A percentile compares a stretch with the other conserved stretches of the same genome.
phyloP scores from a whole-genome alignment of 495 filamentous ascomycete species.

The Xylaria bambusicola region DNA sequence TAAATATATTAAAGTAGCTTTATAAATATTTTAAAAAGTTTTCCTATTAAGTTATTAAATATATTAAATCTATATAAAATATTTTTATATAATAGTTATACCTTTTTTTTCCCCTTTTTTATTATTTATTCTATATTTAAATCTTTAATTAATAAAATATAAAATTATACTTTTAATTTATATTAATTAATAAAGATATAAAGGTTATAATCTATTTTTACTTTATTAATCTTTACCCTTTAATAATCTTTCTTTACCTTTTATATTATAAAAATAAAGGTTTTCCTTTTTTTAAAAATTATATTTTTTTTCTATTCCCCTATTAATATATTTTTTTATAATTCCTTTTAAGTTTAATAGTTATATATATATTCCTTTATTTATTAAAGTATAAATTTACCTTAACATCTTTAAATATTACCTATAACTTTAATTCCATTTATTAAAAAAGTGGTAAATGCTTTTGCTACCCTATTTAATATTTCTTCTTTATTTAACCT shows the following conservation, averaged over 20 bases:
- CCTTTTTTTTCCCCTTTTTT: no score
- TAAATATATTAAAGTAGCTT: neutral
- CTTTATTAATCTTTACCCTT: no score
- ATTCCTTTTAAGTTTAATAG: constrained; percentile 2
- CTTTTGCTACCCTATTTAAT: neutral
- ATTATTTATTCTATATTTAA: no score
- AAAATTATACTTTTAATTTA: constrained; percentile 14
- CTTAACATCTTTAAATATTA: neutral
- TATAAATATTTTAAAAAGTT: no score
- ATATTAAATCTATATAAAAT: neutral
- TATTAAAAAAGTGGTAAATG: neutral
- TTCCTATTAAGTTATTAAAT: no score
- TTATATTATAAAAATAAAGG: constrained; percentile 6
- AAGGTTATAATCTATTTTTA: constrained; percentile 6
- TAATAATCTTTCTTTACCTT: constrained; percentile 2
- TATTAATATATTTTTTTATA: no score
- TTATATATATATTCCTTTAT: neutral
- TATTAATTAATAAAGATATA: constrained; percentile 12
- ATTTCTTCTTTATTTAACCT: neutral
- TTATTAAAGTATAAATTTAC: neutral
- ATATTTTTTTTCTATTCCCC: constrained; percentile 6
- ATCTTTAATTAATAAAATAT: constrained; percentile 12
- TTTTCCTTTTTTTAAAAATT: constrained; percentile 9
- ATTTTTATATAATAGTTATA: no score
- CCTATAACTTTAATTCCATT: neutral